Evolutionary conservation across 208 protist genomes (phyloP).

Genomic region (Endotrypanum monterogeii): DNA sequence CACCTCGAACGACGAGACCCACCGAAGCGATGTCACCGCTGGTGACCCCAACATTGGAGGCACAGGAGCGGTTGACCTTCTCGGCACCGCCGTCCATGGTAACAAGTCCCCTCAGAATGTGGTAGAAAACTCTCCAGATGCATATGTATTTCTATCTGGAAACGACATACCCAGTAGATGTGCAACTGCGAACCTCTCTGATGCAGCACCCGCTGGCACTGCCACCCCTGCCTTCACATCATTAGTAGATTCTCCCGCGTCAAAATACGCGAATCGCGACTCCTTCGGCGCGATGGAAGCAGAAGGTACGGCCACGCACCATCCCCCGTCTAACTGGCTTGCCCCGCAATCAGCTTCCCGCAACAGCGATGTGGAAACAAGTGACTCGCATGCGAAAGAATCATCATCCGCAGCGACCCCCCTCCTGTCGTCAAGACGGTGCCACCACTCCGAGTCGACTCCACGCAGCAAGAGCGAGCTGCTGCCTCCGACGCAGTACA

Average conservation of each 20-base stretch:
- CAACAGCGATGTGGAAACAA: background rate
- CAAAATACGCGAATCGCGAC: background rate
- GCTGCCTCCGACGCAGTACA: conserved; percentile 33
- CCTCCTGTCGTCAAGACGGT: background rate
- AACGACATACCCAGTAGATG: background rate
- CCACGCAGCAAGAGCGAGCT: background rate
- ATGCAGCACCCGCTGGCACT: background rate
- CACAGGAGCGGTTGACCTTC: background rate
- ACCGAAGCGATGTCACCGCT: background rate
- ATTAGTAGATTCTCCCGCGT: background rate
- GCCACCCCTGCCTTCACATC: background rate
- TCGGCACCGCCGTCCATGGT: background rate
- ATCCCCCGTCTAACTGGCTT: background rate
- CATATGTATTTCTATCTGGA: too few species aligned
- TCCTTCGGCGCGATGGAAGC: background rate
- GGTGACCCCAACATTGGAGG: background rate
- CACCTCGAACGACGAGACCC: background rate
- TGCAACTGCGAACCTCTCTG: background rate
- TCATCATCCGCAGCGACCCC: background rate
- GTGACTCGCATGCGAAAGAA: background rate
- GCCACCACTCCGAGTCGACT: background rate
- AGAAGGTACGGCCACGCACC: background rate
- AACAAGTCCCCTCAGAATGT: conserved; percentile 16
- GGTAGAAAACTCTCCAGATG: background rate
- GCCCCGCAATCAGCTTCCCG: background rate